Evolutionary conservation across 108 stramenopile species (phyloP).

Genomic region (Skeletonema marinoi): DNA sequence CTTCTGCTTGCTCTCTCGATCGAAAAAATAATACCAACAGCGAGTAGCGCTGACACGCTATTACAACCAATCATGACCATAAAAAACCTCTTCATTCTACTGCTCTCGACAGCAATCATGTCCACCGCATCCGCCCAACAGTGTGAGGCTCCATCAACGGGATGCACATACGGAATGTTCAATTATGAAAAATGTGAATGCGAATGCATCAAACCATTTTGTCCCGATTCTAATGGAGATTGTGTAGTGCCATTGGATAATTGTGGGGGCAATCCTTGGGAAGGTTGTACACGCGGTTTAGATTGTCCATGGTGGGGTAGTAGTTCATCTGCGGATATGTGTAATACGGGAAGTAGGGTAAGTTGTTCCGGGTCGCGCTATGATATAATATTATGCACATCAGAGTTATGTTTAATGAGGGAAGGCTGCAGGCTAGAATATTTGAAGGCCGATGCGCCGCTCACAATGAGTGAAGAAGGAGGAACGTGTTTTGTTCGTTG

Average conservation of each 20-base stretch:
- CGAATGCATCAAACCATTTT: constrained; percentile 37
- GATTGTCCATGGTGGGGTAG: constrained; percentile 45
- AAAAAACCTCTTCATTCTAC: not conserved
- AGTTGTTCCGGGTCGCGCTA: not conserved
- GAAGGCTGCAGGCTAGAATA: not conserved
- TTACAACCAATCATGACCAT: not conserved
- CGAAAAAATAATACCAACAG: not conserved
- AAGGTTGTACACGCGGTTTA: constrained; percentile 19
- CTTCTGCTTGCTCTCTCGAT: too few species aligned
- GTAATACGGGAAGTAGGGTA: constrained; percentile 29
- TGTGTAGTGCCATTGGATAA: constrained; percentile 6
- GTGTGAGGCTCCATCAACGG: not conserved
- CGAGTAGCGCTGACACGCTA: not conserved
- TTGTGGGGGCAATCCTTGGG: constrained; percentile 37
- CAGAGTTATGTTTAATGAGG: not conserved
- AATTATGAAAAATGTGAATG: constrained; percentile 26
- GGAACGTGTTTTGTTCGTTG: too few species aligned
- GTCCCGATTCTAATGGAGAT: constrained; percentile 18
- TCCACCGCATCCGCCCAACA: not conserved
- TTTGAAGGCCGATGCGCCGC: too few species aligned
- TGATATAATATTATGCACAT: not conserved
- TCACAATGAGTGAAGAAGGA: too few species aligned
- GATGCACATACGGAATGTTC: constrained; percentile 13
- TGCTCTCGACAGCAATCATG: not conserved
- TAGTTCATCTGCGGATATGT: constrained; percentile 11